Conservation (phyloP, 2,329 filamentous ascomycete genomes). For the Fusarium setosum region DNA sequence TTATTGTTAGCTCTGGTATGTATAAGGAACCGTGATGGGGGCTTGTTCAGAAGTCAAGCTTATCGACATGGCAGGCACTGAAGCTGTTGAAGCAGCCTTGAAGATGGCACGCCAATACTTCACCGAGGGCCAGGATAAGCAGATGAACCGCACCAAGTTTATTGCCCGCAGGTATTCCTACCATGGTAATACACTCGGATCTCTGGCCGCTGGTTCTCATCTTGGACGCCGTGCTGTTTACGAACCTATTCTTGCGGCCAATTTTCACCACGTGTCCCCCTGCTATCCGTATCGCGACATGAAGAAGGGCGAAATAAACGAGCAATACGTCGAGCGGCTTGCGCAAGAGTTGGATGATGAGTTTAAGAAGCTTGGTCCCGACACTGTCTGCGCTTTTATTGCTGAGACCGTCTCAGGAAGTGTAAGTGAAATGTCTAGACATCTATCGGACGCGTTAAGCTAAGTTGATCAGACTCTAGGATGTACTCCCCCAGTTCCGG, state of each 20-base stretch:
- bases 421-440: too few species aligned
- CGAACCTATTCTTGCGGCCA: conserved; percentile 31
- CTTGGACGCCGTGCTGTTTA: conserved; percentile 34
- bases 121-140: conserved; percentile 53
- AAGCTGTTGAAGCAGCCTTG: conserved; percentile 55
- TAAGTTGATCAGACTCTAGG: conserved; percentile 38
- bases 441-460: too few species aligned
- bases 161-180: conserved; percentile 77
- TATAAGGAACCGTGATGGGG: too few species aligned
- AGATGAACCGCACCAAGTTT: conserved; percentile 70
- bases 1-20: conserved; percentile 50
- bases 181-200: conserved; percentile 77
- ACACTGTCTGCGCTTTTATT: conserved; percentile 60
- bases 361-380: conserved; percentile 57
- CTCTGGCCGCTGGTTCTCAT: conserved; percentile 65
- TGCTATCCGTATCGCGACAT: conserved; percentile 36
- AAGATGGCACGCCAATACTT: conserved; percentile 61
- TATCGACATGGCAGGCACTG: too few species aligned
- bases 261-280: conserved; percentile 30
- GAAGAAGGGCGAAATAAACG: conserved; percentile 48
- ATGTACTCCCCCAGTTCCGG: conserved; percentile 42
- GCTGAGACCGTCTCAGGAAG: conserved; percentile 57
- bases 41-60: not conserved
- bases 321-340: conserved; percentile 53
- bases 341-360: conserved; percentile 59